Percentiles rank a stretch among this genome's conserved stretches.
Conservation (phyloP, 176 grass and related monocot genomes). For the Neostapfia colusana region DNA sequence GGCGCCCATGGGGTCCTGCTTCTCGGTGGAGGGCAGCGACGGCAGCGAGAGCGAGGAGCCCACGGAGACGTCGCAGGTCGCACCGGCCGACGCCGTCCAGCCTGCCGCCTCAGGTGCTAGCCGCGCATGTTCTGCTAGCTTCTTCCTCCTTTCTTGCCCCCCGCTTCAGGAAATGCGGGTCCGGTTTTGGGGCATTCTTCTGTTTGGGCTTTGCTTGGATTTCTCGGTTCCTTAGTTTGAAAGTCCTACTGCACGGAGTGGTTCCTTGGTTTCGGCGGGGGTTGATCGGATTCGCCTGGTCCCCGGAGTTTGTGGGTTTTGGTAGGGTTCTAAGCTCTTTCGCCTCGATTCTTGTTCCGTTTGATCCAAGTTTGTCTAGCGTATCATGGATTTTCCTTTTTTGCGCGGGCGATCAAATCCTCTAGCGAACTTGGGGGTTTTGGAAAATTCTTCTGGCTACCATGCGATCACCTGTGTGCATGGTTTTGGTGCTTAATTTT, state of each 20-base stretch:
- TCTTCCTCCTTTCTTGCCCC: neutral
- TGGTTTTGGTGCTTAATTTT: neutral
- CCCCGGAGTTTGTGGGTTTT: neutral
- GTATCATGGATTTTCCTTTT: neutral
- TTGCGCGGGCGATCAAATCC: neutral
- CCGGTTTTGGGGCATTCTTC: slow-evolving; percentile 3
- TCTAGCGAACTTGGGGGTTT: neutral
- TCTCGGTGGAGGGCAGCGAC: slow-evolving; percentile 23
- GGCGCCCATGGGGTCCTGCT: slow-evolving; percentile 44
- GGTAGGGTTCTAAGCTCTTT: slow-evolving; percentile 29
- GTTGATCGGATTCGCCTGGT: slow-evolving; percentile 9
- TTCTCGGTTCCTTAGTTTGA: neutral
- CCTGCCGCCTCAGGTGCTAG: slow-evolving; percentile 24
- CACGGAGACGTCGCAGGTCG: slow-evolving; percentile 32
- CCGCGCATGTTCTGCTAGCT: neutral
- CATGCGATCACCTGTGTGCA: neutral
- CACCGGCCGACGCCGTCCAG: neutral
- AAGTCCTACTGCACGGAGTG: neutral
- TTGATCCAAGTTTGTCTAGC: neutral
- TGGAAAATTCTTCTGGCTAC: too few relatives aligned
- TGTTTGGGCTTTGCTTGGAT: neutral
- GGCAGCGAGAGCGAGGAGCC: neutral
- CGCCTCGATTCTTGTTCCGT: neutral
- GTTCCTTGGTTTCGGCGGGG: neutral
- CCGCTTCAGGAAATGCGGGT: neutral